A percentile compares a stretch with the other conserved stretches of the same genome.
Evolutionary conservation across 768 basidiomycete species (phyloP).

Genomic region (Tricholoma furcatifolium): DNA sequence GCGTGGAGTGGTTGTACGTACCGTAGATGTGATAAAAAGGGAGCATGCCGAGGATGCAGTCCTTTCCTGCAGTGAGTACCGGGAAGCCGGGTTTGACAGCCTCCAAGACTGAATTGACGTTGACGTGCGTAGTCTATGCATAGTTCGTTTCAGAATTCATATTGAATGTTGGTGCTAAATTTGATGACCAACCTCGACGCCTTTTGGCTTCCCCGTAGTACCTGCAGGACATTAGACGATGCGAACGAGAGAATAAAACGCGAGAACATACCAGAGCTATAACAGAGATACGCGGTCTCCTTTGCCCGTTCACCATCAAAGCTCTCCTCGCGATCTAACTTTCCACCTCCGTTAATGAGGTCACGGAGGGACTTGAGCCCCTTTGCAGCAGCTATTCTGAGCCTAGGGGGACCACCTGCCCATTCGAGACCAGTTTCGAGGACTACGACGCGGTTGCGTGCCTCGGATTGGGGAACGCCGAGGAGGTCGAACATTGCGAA

Average conservation of each 20-base stretch:
- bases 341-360: constrained; percentile 43
- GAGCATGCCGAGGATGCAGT: constrained; percentile 60
- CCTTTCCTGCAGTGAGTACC: constrained; percentile 33
- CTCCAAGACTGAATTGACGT: constrained; percentile 58
- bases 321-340: constrained; percentile 49
- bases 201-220: constrained; percentile 81
- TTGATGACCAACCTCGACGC: constrained; percentile 39
- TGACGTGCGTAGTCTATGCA: constrained; percentile 61
- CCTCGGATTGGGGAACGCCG: constrained; percentile 46
- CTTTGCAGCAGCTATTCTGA: neutral
- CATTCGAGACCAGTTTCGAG: constrained; percentile 48
- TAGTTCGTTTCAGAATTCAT: neutral
- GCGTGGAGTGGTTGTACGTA: constrained; percentile 12
- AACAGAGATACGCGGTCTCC: constrained; percentile 67
- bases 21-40: constrained; percentile 56
- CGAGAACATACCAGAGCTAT: constrained; percentile 39
- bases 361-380: constrained; percentile 19
- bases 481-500: constrained; percentile 53
- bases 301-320: constrained; percentile 51
- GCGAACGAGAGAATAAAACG: neutral
- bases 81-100: constrained; percentile 49
- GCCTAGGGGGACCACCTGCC: constrained; percentile 36
- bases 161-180: neutral
- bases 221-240: constrained; percentile 37
- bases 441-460: constrained; percentile 55